Percentiles rank a stretch among this genome's conserved stretches.
Conservation (phyloP, 495 filamentous ascomycete species). For the Aspergillus taichungensis region DNA sequence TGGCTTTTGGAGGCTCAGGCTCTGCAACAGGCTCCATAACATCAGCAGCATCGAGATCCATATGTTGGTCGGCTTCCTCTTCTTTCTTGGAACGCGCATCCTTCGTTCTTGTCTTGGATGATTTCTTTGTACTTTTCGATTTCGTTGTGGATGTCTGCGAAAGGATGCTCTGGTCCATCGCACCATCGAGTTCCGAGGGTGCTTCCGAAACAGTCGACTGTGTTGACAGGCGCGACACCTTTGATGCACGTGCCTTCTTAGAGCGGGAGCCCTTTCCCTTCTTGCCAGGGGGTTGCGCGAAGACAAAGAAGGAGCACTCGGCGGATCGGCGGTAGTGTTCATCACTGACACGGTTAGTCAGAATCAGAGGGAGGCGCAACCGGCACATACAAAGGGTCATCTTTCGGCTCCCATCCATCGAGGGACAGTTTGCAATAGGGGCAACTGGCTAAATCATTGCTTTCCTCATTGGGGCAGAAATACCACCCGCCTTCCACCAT, state of each 20-base stretch:
- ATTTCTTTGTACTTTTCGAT: constrained; percentile 44
- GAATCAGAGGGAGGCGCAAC: constrained; percentile 12
- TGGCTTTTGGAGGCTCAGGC: constrained; percentile 28
- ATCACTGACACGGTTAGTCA: constrained; percentile 46
- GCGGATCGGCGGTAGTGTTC: constrained; percentile 76
- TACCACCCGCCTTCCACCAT: constrained; percentile 90
- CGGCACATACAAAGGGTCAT: constrained; percentile 68
- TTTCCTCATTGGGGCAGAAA: constrained; percentile 74
- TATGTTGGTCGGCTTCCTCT: constrained; percentile 43
- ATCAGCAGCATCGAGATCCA: constrained; percentile 23
- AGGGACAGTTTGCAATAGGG: constrained; percentile 78
- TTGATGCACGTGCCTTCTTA: constrained; percentile 55
- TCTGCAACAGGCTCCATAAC: constrained; percentile 16
- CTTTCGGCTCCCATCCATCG: constrained; percentile 86
- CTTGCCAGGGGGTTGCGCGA: constrained; percentile 32
- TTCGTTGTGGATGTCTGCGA: constrained; percentile 41
- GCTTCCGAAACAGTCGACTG: constrained; percentile 56
- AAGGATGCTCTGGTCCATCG: constrained; percentile 58
- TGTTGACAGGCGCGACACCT: constrained; percentile 60
- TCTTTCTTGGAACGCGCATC: constrained; percentile 47
- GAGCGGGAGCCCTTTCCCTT: constrained; percentile 35
- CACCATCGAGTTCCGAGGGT: constrained; percentile 45
- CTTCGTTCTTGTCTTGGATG: constrained; percentile 31
- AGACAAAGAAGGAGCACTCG: constrained; percentile 73
- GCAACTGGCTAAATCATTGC: constrained; percentile 77